Conservation (phyloP, 129 eudicot species). For the Daucus carota region DH1_v3.0 NC_030386.2:457501-458000, state of each 20-base stretch:
- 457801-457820: neutral
- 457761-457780: slow-evolving; percentile 1
- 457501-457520: slow-evolving; percentile 8
- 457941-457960: neutral
- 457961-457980: slow-evolving; percentile 33
- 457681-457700: slow-evolving; percentile 88
- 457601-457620: slow-evolving; percentile 49
- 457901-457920: neutral
- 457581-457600: slow-evolving; percentile 10
- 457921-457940: neutral
- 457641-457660: slow-evolving; percentile 72
- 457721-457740: slow-evolving; percentile 70
- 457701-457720: slow-evolving; percentile 65
- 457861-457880: neutral
- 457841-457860: neutral
- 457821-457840: too few species aligned
- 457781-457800: neutral
- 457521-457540: slow-evolving; percentile 7
- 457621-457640: slow-evolving; percentile 92
- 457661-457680: slow-evolving; percentile 71
- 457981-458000: slow-evolving; percentile 8
- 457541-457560: slow-evolving; percentile 5
- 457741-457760: slow-evolving; percentile 30
- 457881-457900: neutral
- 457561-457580: slow-evolving; percentile 11